Conservation (phyloP, 176 grass and related monocot genomes). For the Dactylis glomerata region DNA sequence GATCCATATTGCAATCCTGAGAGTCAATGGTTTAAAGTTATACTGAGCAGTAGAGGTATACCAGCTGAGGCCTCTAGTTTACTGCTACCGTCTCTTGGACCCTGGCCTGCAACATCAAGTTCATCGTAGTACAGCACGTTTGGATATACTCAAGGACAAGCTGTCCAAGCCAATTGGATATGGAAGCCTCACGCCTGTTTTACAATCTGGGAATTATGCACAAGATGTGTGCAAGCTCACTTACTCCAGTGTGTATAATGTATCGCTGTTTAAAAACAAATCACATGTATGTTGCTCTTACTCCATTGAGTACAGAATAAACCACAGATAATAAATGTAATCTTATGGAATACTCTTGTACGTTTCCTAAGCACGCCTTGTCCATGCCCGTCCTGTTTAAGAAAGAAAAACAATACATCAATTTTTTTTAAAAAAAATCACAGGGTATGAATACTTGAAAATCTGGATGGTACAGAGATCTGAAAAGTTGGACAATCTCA, state of each 20-base stretch:
- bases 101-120: constrained; percentile 23
- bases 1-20: constrained; percentile 74
- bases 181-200: background rate
- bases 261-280: background rate
- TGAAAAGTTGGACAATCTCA: too few species aligned
- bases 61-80: constrained; percentile 32
- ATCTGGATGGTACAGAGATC: too few species aligned
- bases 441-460: too few species aligned
- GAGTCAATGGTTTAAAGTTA: constrained; percentile 90
- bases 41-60: constrained; percentile 53
- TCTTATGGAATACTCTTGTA: background rate
- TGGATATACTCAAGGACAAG: background rate
- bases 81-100: constrained; percentile 41
- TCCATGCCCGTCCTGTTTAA: too few species aligned
- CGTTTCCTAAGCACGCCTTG: background rate
- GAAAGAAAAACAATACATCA: too few species aligned
- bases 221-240: background rate
- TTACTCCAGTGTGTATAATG: background rate
- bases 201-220: background rate
- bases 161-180: background rate
- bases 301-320: background rate
- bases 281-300: background rate
- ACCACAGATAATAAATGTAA: constrained; percentile 5
- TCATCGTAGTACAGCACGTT: background rate
- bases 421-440: too few species aligned